Conservation (phyloP, 257 asterid species). For the Penstemon eatonii region DNA sequence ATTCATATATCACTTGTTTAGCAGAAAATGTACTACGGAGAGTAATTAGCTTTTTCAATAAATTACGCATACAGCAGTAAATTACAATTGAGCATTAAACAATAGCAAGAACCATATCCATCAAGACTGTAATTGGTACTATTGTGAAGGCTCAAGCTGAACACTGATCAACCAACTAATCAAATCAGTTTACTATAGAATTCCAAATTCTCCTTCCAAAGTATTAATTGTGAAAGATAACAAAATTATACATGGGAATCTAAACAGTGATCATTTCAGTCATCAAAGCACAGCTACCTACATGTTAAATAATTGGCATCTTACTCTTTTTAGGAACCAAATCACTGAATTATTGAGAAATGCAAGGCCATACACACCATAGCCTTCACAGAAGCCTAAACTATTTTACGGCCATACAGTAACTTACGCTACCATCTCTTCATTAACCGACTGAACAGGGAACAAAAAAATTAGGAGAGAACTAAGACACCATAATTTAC, state of each 20-base stretch:
- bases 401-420: background rate
- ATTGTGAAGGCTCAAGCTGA: background rate
- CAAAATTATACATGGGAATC: slow-evolving; percentile 1
- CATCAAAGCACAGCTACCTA: background rate
- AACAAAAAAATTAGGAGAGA: slow-evolving; percentile 3
- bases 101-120: background rate
- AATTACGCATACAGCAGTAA: background rate
- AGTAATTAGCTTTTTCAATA: background rate
- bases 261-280: background rate
- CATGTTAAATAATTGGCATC: background rate
- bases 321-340: background rate
- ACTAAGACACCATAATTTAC: background rate
- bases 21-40: background rate
- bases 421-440: background rate
- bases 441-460: background rate
- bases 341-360: slow-evolving; percentile 1
- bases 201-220: background rate
- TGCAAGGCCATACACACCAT: too few species aligned
- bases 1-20: background rate
- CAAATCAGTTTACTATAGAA: background rate
- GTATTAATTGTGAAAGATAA: background rate
- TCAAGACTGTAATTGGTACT: background rate
- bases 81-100: background rate
- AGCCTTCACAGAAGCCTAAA: too few species aligned
- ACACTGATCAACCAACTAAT: background rate